Percentiles rank a stretch among this genome's conserved stretches.
phyloP scores from a whole-genome alignment of 2,329 filamentous ascomycete species.

The Colletotrichum agaves region DNA sequence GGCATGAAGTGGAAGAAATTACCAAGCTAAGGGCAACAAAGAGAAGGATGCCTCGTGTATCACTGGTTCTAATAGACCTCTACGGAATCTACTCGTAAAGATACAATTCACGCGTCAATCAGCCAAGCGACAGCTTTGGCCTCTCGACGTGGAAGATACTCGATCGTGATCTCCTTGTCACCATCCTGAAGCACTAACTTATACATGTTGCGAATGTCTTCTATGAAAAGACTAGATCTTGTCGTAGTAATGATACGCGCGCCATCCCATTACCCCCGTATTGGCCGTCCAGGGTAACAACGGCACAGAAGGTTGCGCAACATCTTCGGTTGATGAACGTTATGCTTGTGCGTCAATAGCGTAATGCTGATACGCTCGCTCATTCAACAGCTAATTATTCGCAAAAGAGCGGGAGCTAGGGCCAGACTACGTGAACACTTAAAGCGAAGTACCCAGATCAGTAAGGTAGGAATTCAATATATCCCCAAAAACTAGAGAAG shows the following conservation, averaged over 20 bases:
- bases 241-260: conserved; percentile 14
- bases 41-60: too few relatives aligned
- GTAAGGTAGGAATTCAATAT: too few relatives aligned
- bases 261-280: conserved; percentile 10
- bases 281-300: not conserved
- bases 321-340: too few relatives aligned
- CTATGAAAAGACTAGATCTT: conserved; percentile 10
- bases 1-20: conserved; percentile 34
- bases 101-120: not conserved
- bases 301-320: not conserved
- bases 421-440: too few relatives aligned
- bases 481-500: too few relatives aligned
- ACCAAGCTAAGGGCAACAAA: not conserved
- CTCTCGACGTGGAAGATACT: conserved; percentile 3
- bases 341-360: too few relatives aligned
- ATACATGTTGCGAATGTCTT: conserved; percentile 3
- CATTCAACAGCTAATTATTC: too few relatives aligned
- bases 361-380: too few relatives aligned
- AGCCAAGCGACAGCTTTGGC: conserved; percentile 14
- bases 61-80: too few relatives aligned
- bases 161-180: not conserved
- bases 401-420: too few relatives aligned
- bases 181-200: conserved; percentile 8
- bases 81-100: too few relatives aligned
- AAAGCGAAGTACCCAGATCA: too few relatives aligned